These are phyloP conservation scores for Solanum chiquidenum DNA, from an alignment of 257 asterid species.

Conservation along the genomic window DNA sequence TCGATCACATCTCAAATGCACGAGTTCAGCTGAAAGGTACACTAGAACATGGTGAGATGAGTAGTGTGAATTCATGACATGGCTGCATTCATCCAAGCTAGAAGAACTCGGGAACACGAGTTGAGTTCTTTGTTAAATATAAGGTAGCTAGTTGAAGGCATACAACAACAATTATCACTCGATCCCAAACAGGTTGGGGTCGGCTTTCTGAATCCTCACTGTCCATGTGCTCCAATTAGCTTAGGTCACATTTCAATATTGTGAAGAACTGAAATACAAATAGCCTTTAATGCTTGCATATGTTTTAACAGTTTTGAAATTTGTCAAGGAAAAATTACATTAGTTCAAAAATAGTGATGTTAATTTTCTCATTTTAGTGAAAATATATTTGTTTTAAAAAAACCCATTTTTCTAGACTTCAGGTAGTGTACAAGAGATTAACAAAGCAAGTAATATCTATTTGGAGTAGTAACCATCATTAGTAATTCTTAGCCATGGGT, in stretches of 20 bases:
- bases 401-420: not conserved
- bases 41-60: not conserved
- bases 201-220: not conserved
- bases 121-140: not conserved
- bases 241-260: not conserved
- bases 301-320: not conserved
- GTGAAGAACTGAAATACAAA: not conserved
- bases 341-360: not conserved
- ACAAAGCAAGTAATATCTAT: too few relatives aligned
- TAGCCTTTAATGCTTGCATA: not conserved
- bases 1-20: not conserved
- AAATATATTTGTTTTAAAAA: not conserved
- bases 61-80: not conserved
- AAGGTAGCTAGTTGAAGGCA: not conserved
- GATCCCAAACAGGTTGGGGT: not conserved
- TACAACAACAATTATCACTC: not conserved
- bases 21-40: not conserved
- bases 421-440: not conserved
- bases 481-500: too few relatives aligned
- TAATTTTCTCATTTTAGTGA: not conserved
- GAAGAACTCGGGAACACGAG: not conserved
- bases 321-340: not conserved
- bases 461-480: not conserved
- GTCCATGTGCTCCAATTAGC: not conserved
- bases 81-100: not conserved